Percentiles rank a stretch among this genome's conserved stretches.
Evolutionary conservation across 495 filamentous ascomycete species (phyloP).

Genomic region (Neurospora tetrasperma): DNA sequence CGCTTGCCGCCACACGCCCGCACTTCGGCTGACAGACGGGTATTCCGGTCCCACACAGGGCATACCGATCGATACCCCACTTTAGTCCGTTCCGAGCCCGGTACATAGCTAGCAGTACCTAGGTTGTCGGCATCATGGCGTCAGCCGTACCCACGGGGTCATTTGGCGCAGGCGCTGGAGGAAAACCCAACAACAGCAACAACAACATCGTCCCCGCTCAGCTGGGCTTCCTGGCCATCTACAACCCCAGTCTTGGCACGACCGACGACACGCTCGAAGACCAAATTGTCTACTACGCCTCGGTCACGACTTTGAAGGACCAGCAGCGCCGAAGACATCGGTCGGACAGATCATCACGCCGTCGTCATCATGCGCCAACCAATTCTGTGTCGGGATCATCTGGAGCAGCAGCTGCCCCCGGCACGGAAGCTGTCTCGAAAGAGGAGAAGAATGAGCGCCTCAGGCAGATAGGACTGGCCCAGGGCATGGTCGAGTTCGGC

Average conservation of each 20-base stretch:
- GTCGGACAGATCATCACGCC: background rate
- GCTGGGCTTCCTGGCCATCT: conserved; percentile 82
- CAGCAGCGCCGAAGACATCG: conserved; percentile 9
- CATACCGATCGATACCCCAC: background rate
- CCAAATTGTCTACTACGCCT: conserved; percentile 90
- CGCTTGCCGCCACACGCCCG: background rate
- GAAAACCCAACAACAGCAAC: background rate
- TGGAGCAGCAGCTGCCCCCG: conserved; percentile 2
- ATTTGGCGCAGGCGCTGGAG: background rate
- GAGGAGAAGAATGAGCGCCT: conserved; percentile 71
- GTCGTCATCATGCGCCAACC: background rate
- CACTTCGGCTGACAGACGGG: background rate
- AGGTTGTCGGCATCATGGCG: background rate
- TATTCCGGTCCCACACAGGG: background rate
- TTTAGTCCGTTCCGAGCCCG: background rate
- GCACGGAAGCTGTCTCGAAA: conserved; percentile 31
- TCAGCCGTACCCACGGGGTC: background rate
- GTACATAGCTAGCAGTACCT: background rate
- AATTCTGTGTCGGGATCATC: background rate
- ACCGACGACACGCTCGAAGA: conserved; percentile 81
- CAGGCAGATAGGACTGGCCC: conserved; percentile 90
- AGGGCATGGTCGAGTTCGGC: conserved; percentile 93
- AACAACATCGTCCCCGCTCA: conserved; percentile 57
- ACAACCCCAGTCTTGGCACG: conserved; percentile 80
- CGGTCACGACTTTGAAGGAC: conserved; percentile 38